Evolutionary conservation across 2,329 filamentous ascomycete species (phyloP), one percentile per base, ranked within the genome.

Genomic region (Aspergillus vadensis): DNA sequence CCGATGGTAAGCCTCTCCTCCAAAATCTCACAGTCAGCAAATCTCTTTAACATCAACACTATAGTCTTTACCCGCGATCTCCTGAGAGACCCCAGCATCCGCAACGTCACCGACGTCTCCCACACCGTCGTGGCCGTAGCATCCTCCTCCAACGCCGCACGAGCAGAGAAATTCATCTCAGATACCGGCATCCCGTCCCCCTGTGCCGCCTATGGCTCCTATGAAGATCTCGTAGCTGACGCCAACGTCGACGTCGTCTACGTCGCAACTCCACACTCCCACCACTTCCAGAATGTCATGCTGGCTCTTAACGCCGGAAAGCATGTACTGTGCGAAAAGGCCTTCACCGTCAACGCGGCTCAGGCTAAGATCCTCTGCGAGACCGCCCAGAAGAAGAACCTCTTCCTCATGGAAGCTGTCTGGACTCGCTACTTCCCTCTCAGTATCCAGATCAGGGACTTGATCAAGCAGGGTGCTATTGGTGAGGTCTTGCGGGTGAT

Each of bases 351-450:
- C 64, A 96, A 89, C 65, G 91, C 90, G 2, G 82, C 86, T 9
- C 92, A 97, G 78, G 82, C 90, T 23, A 86, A 85, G 76, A 87
- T 87, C 73, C 82, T 97, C 25, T 85, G 88, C 54, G 86, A 88
- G 63, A 88, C 85, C 61, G 92, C 92, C 6, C 85, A 81, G 73
- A 83, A 86, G 70, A 94, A 92, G 82, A 85, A 86, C 62, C 73
- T 91, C 74, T 89, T 90, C 82, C 78, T 94, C 63, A 92, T 93
- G 90, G 91, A 94, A 78, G 91, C 91, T 47, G 91, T 96, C 19
- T 96, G 92, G 92, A 96, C 91, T 38, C 83, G 92, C 61, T 95
- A 89, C 79, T 95, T 96, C 79, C 92, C 92, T 2, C 79, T 96
- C 12, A 93, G 90, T 70, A 85, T 92, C 74, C 86, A 93, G 70